phyloP scores from a whole-genome alignment of 192 early-diverging fungal species.

The Podila minutissima region DNA sequence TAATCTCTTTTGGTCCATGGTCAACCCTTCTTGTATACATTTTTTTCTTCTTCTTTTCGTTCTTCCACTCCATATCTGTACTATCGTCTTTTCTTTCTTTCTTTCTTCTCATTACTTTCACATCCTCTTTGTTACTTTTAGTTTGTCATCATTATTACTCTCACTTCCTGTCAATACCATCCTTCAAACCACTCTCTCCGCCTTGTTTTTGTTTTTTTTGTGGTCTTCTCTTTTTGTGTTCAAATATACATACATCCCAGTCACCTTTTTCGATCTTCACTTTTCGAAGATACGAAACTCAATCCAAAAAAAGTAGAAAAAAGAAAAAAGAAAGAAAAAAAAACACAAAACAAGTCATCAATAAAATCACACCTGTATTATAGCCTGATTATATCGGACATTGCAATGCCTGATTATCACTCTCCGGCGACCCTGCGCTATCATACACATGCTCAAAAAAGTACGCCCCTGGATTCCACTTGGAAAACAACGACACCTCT shows the following conservation, averaged over 20 bases:
- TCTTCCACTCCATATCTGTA: neutral
- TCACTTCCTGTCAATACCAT: neutral
- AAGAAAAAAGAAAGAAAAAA: neutral
- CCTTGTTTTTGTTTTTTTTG: neutral
- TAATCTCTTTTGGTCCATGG: neutral
- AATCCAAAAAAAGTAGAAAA: neutral
- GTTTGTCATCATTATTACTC: neutral
- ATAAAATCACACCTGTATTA: too few species aligned
- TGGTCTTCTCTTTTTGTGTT: too few species aligned
- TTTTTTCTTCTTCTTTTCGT: neutral
- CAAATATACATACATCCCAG: too few species aligned
- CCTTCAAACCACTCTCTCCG: neutral
- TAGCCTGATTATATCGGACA: too few species aligned
- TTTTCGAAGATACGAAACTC: neutral
- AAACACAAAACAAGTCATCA: too few species aligned
- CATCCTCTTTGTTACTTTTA: neutral
- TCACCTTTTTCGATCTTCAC: too few species aligned
- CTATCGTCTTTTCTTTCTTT: neutral
- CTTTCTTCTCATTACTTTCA: neutral
- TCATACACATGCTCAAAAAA: too few species aligned
- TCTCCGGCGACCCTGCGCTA: too few species aligned
- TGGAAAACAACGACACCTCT: too few species aligned
- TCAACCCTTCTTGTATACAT: conserved; percentile 1
- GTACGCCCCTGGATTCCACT: too few species aligned
- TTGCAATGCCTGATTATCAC: too few species aligned